Conservation (phyloP, 306 rosid species). For the Fagus crenata region DNA sequence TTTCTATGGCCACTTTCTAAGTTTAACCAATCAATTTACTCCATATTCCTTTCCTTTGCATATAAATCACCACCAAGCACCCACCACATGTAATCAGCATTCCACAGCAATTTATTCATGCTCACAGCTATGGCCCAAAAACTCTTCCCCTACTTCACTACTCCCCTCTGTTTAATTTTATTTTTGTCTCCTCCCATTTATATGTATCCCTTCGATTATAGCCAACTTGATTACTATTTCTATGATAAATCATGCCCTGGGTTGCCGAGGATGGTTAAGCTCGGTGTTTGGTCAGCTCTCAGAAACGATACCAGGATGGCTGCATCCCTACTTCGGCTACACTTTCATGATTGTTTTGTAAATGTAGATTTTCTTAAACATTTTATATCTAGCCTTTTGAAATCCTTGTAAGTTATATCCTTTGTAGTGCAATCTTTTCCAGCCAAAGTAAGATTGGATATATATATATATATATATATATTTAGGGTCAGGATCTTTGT, state of each 20-base stretch:
- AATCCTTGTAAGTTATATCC: background rate
- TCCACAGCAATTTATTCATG: background rate
- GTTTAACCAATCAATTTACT: constrained; percentile 31
- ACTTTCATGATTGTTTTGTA: constrained; percentile 77
- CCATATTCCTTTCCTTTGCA: background rate
- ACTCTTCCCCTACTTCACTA: constrained; percentile 15
- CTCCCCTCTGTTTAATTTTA: constrained; percentile 25
- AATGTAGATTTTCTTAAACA: constrained; percentile 27
- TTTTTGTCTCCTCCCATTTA: constrained; percentile 26
- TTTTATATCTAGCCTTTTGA: background rate
- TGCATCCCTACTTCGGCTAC: constrained; percentile 74
- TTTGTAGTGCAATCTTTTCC: background rate
- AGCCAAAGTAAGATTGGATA: background rate
- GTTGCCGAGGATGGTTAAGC: constrained; percentile 40
- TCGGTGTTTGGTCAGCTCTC: constrained; percentile 47
- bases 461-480: background rate
- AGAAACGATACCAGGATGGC: constrained; percentile 58
- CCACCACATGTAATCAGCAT: constrained; percentile 7
- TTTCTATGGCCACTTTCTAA: constrained; percentile 44
- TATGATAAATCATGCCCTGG: constrained; percentile 58
- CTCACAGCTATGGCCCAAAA: constrained; percentile 36
- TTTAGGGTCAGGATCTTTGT: no score
- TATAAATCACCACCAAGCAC: constrained; percentile 38
- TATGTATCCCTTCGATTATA: background rate
- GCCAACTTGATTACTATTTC: constrained; percentile 42